Base-by-base conservation (phyloP, 1,139 yeast species). In the Yamadazyma friedrichii region DNA sequence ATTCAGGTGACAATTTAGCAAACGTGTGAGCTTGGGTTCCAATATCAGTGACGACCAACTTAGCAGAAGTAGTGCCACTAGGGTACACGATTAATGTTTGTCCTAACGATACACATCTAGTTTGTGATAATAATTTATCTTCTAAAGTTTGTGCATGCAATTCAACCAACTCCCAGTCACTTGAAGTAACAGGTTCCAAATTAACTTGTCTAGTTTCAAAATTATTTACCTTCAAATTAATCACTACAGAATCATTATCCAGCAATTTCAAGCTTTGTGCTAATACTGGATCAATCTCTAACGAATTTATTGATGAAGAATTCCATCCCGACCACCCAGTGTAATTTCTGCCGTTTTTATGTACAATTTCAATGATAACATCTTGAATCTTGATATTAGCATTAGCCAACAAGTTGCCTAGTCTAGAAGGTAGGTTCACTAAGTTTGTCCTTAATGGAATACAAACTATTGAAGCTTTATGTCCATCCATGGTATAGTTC, bases 111-210 rank as follows among this genome's bases (percentile, higher is more conserved):
- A 89, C 86, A 39, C 94, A 86, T 44, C 98, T 70, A 1, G 94
- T 82, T 59, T 91, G 98, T 41, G 82, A 79, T 33, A 91, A 67
- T 52, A 91, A 72, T 51, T 80, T 80, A 38, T 80, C 80, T 55
- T 93, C 98, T 32, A 93, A 74, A 38, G 74, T 77, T 37, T 76
- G 81, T 2, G 96, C 94, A 60, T 93, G 88, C 4, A 86, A 65
- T 55, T 89, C 96, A 5, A 89, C 87, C 32, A 87, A 67, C 52
- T 91, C 98, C 98, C 98, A 93, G 57, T 93, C 98, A 3, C 85
- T 76, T 3, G 83, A 62, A 0, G 87, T 73, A 27, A 77, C 62
- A 0, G 98, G 98, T 55, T 88, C 97, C 35, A 91, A 71, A 54
- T 78, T 81, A 8, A 91, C 81, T 5, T 81, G 78, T 6, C 72